Evolutionary conservation across 805 yeast genomes (phyloP).

Genomic region (Alloascoidea hylecoeti): DNA sequence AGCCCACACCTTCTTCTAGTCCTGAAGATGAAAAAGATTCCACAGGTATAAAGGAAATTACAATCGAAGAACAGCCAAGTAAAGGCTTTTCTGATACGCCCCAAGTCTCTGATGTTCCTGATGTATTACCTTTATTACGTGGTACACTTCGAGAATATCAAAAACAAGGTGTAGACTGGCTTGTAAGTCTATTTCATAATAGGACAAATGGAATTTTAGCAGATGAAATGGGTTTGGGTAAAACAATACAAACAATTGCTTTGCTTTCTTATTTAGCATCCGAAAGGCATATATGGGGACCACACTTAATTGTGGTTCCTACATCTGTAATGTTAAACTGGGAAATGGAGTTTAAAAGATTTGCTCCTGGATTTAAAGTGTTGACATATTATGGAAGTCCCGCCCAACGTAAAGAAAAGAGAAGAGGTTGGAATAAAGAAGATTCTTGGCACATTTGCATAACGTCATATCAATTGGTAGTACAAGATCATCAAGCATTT

Average conservation of each 20-base stretch:
- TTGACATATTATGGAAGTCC: slow-evolving; percentile 95
- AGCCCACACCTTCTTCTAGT: too few species aligned
- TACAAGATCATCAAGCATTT: slow-evolving; percentile 91
- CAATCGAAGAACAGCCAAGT: too few species aligned
- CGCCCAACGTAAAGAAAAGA: slow-evolving; percentile 87
- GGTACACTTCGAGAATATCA: slow-evolving; percentile 86
- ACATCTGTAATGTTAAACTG: slow-evolving; percentile 95
- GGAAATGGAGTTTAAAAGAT: slow-evolving; percentile 98
- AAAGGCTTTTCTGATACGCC: too few species aligned
- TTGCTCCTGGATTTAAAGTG: slow-evolving; percentile 96
- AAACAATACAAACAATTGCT: slow-evolving; percentile 92
- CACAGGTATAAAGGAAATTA: too few species aligned
- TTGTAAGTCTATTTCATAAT: slow-evolving; percentile 84
- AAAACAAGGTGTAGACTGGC: slow-evolving; percentile 93
- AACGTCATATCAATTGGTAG: slow-evolving; percentile 94
- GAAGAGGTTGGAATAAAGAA: slow-evolving; percentile 96
- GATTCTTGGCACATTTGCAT: slow-evolving; percentile 95
- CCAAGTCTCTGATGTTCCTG: too few species aligned
- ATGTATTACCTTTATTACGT: slow-evolving; percentile 59
- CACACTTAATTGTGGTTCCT: slow-evolving; percentile 93
- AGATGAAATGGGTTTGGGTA: slow-evolving; percentile 96
- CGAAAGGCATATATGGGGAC: slow-evolving; percentile 94
- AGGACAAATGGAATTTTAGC: slow-evolving; percentile 94
- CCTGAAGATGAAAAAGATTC: too few species aligned
- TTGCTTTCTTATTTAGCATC: slow-evolving; percentile 81